These are phyloP conservation scores for Sanghuangporus baumii DNA, from an alignment of 1,284 basidiomycete genomes.

Conservation along the genomic window DNA sequence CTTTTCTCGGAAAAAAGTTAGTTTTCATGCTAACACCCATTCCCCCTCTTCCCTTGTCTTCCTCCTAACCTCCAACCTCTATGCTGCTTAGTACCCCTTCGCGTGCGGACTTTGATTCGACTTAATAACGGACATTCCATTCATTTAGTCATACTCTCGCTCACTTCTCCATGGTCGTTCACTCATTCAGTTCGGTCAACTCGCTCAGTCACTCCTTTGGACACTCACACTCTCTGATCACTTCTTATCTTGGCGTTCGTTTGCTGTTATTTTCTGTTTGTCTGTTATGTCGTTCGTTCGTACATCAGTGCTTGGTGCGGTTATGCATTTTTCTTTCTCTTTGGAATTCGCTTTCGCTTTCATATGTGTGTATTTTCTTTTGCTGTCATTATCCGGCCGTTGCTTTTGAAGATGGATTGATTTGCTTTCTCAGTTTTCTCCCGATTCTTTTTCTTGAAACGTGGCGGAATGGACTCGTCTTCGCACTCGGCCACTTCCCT, in stretches of 20 bases:
- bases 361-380: too few relatives aligned
- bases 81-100: too few relatives aligned
- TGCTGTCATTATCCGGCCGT: too few relatives aligned
- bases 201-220: neutral
- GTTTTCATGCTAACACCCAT: neutral
- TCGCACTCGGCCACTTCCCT: too few relatives aligned
- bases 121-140: neutral
- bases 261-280: neutral
- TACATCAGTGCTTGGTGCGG: neutral
- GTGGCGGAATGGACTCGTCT: too few relatives aligned
- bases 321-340: neutral
- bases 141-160: neutral
- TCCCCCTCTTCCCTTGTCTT: too few relatives aligned
- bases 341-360: too few relatives aligned
- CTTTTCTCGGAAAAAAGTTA: neutral
- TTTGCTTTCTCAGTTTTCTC: too few relatives aligned
- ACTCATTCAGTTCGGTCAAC: neutral
- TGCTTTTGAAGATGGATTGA: too few relatives aligned
- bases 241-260: neutral
- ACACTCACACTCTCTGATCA: neutral
- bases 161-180: neutral
- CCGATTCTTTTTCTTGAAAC: too few relatives aligned
- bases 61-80: too few relatives aligned
- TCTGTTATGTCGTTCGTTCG: neutral
- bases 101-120: neutral